phyloP scores from a whole-genome alignment of 441 rosid genomes.

The Mallotus repandus region DNA sequence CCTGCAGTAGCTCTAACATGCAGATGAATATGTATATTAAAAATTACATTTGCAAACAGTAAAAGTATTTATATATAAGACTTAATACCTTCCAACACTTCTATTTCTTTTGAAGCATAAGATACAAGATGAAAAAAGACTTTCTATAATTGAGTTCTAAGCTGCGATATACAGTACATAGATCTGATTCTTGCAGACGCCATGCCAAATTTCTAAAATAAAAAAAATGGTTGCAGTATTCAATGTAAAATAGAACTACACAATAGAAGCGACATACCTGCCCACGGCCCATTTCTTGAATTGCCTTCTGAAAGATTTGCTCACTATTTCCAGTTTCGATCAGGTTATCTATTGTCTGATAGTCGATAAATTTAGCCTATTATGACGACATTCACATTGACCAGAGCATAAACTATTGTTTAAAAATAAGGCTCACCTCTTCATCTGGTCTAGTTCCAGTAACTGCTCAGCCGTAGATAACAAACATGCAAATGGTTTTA shows the following conservation, averaged over 20 bases:
- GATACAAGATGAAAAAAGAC: neutral
- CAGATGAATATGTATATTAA: neutral
- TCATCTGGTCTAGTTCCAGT: slow-evolving; percentile 72
- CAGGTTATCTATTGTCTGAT: slow-evolving; percentile 75
- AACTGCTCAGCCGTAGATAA: slow-evolving; percentile 38
- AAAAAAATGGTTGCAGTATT: slow-evolving; percentile 1
- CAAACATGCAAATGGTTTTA: slow-evolving; percentile 14
- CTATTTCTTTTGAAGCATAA: neutral
- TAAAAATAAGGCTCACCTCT: slow-evolving; percentile 44
- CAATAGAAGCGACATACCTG: slow-evolving; percentile 43
- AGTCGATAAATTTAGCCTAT: slow-evolving; percentile 17
- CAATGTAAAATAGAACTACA: neutral
- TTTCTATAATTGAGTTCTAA: neutral
- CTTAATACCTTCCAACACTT: neutral
- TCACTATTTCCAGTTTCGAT: slow-evolving; percentile 95
- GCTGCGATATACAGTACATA: neutral
- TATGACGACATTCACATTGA: slow-evolving; percentile 23
- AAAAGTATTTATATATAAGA: neutral
- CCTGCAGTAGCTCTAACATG: neutral
- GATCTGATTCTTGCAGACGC: neutral
- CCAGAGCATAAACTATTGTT: slow-evolving; percentile 8
- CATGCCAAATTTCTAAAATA: neutral
- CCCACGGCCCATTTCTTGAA: slow-evolving; percentile 90
- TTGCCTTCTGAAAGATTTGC: slow-evolving; percentile 88
- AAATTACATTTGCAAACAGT: neutral